phyloP scores from a whole-genome alignment of 768 basidiomycete species.

The Pleurotus sapidus region DNA sequence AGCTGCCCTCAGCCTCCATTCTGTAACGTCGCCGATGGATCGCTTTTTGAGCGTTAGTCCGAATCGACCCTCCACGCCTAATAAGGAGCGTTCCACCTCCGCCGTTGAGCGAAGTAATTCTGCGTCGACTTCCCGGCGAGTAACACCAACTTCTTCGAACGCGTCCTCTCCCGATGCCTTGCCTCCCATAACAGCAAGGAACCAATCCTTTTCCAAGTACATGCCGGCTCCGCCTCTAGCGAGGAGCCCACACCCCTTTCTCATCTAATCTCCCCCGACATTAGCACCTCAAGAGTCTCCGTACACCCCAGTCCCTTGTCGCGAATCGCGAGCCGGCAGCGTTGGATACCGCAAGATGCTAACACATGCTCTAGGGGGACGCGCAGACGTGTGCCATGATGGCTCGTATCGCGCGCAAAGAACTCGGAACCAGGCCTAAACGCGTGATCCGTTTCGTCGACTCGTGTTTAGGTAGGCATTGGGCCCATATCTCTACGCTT shows the following conservation, averaged over 20 bases:
- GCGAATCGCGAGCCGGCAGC: slow-evolving; percentile 47
- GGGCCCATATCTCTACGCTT: no score
- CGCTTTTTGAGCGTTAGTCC: slow-evolving; percentile 2
- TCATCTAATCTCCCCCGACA: slow-evolving; percentile 30
- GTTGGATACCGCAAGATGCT: slow-evolving; percentile 34
- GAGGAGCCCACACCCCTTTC: slow-evolving; percentile 23
- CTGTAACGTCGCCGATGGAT: slow-evolving; percentile 19
- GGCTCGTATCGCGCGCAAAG: slow-evolving; percentile 54
- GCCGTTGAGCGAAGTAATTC: slow-evolving; percentile 27
- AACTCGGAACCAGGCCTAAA: slow-evolving; percentile 45
- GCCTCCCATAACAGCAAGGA: slow-evolving; percentile 42
- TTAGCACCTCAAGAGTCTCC: slow-evolving; percentile 24
- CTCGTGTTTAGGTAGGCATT: slow-evolving; percentile 64
- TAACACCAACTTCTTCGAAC: slow-evolving; percentile 57
- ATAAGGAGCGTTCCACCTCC: slow-evolving; percentile 12
- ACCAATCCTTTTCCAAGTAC: slow-evolving; percentile 36
- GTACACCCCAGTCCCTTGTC: slow-evolving; percentile 69
- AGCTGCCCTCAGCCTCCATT: slow-evolving; percentile 28
- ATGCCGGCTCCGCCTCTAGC: slow-evolving; percentile 27
- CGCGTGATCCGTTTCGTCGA: slow-evolving; percentile 60
- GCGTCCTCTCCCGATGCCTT: slow-evolving; percentile 50
- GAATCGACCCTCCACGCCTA: slow-evolving; percentile 7
- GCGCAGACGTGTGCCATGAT: slow-evolving; percentile 80
- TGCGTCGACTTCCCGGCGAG: slow-evolving; percentile 38
- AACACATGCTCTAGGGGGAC: slow-evolving; percentile 53